These are phyloP conservation scores for Botryotinia convoluta DNA, from an alignment of 2,329 filamentous ascomycete genomes.

Conservation along the genomic window DNA sequence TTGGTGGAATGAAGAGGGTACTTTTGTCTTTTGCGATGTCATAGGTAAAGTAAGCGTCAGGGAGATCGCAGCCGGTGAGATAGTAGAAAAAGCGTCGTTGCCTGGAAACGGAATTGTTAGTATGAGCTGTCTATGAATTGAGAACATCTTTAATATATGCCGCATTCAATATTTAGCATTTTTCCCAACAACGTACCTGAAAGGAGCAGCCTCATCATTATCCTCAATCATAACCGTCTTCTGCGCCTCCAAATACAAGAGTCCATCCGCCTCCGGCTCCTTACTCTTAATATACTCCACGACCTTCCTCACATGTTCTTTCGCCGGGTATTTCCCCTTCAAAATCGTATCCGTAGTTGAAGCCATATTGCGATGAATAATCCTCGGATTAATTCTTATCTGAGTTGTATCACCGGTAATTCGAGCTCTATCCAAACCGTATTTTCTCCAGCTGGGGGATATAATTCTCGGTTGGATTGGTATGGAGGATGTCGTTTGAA, in stretches of 20 bases:
- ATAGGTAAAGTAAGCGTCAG: slow-evolving; percentile 80
- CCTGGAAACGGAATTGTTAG: slow-evolving; percentile 43
- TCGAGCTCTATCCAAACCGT: neutral
- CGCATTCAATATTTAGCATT: neutral
- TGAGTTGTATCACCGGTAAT: neutral
- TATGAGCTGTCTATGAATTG: neutral
- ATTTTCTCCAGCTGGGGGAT: neutral
- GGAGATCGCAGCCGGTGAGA: slow-evolving; percentile 76
- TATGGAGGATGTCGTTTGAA: neutral
- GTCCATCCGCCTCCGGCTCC: slow-evolving; percentile 62
- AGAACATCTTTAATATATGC: neutral
- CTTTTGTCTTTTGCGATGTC: slow-evolving; percentile 70
- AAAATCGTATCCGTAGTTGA: slow-evolving; percentile 42
- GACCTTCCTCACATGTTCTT: slow-evolving; percentile 81
- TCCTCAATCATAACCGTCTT: slow-evolving; percentile 82
- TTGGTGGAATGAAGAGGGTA: slow-evolving; percentile 86
- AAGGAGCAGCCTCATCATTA: slow-evolving; percentile 78
- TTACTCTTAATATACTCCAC: slow-evolving; percentile 71
- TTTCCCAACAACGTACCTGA: slow-evolving; percentile 54
- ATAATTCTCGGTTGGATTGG: neutral
- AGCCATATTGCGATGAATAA: neutral
- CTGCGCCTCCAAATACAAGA: slow-evolving; percentile 86
- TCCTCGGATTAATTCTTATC: neutral
- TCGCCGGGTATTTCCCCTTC: slow-evolving; percentile 73
- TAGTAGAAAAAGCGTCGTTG: slow-evolving; percentile 96